phyloP scores from a whole-genome alignment of 352 stramenopile genomes.

The Globisporangium irregulare region DNA sequence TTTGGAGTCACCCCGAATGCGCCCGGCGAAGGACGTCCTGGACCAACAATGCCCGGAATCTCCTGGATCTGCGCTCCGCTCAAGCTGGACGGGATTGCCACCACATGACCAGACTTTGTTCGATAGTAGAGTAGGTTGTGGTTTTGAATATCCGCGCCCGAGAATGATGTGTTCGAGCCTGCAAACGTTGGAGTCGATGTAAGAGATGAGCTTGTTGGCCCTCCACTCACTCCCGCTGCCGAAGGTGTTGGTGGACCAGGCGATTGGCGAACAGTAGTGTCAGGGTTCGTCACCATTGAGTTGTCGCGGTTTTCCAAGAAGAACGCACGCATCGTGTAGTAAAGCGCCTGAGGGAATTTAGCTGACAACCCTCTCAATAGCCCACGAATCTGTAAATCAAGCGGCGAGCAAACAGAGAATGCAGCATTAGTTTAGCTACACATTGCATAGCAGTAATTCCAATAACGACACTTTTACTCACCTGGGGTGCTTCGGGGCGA shows the following conservation, averaged over 20 bases:
- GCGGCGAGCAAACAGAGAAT: background rate
- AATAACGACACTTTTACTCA: constrained; percentile 9
- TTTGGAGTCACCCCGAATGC: constrained; percentile 66
- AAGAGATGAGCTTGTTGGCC: constrained; percentile 3
- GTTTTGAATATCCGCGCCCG: constrained; percentile 11
- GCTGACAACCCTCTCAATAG: constrained; percentile 78
- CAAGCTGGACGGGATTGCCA: constrained; percentile 63
- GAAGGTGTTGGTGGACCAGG: constrained; percentile 16
- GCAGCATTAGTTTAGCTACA: background rate
- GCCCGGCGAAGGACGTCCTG: constrained; percentile 52
- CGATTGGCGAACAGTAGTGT: constrained; percentile 19
- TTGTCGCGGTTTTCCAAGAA: constrained; percentile 97
- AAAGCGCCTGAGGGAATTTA: constrained; percentile 97
- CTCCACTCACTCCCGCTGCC: background rate
- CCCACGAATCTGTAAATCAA: constrained; percentile 61
- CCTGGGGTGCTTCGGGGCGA: constrained; percentile 84
- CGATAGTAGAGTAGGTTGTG: constrained; percentile 62
- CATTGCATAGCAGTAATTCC: background rate
- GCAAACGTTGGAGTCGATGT: constrained; percentile 8
- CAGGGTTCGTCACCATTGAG: constrained; percentile 47
- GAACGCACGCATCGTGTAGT: constrained; percentile 98
- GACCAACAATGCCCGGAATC: constrained; percentile 69
- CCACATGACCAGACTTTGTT: constrained; percentile 77
- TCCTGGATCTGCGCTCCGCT: constrained; percentile 60
- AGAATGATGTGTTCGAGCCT: constrained; percentile 6